These are phyloP conservation scores for Debaryomyces subglobosus DNA, from an alignment of 1,139 yeast species.

Conservation along the genomic window DNA sequence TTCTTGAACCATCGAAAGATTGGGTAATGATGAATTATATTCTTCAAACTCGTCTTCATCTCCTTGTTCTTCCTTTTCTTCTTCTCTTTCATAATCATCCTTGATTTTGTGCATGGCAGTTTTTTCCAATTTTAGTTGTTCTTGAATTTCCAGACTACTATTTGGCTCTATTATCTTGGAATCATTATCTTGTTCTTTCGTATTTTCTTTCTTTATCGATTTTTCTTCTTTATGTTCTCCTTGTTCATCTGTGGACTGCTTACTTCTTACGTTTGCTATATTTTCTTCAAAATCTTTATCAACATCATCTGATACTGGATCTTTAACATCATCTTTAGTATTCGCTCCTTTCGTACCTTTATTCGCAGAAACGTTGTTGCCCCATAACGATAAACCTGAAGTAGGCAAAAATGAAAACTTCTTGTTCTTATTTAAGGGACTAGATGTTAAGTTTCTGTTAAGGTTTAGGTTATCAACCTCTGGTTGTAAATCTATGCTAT, in stretches of 20 bases:
- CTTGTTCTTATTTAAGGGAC: slow-evolving; percentile 12
- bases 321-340: not conserved
- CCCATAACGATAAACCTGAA: slow-evolving; percentile 9
- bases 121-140: not conserved
- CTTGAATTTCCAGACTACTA: not conserved
- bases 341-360: slow-evolving; percentile 2
- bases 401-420: slow-evolving; percentile 25
- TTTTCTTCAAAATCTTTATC: slow-evolving; percentile 3
- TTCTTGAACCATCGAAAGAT: slow-evolving; percentile 10
- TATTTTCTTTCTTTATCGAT: not conserved
- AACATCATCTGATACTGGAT: not conserved
- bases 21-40: slow-evolving; percentile 19
- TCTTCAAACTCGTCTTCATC: slow-evolving; percentile 23
- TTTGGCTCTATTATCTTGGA: not conserved
- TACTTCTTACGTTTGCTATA: not conserved
- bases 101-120: not conserved
- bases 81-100: not conserved
- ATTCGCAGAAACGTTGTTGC: not conserved
- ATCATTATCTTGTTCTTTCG: not conserved
- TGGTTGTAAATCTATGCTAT: not conserved
- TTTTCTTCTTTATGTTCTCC: slow-evolving; percentile 3
- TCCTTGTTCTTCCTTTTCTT: not conserved
- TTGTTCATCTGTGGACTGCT: not conserved
- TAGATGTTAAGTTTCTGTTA: not conserved
- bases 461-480: not conserved